These are phyloP conservation scores for Eimeria falciformis DNA, from an alignment of 169 alveolate species.

Conservation along the genomic window DNA sequence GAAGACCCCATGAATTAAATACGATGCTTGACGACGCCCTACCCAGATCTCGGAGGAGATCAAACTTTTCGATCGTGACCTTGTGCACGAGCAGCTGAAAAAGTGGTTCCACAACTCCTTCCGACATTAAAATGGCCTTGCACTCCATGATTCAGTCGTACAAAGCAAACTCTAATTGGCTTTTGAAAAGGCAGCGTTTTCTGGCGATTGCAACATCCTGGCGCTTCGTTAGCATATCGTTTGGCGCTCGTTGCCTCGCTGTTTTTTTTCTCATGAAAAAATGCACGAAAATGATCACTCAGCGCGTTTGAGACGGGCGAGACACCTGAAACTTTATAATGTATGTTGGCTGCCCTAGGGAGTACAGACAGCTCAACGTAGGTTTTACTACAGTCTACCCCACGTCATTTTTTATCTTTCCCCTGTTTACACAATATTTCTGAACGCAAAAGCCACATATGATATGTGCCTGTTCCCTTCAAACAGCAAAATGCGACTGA, in stretches of 20 bases:
- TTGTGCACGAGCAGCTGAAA: constrained; percentile 78
- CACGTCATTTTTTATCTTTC: not conserved
- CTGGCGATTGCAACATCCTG: constrained; percentile 1
- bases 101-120: constrained; percentile 76
- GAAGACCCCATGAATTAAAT: not conserved
- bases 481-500: no score
- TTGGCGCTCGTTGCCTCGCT: no score
- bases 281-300: constrained; percentile 36
- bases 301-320: not conserved
- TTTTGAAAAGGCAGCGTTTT: constrained; percentile 34
- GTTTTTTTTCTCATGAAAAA: not conserved
- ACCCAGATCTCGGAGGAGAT: constrained; percentile 76
- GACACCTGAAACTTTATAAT: constrained; percentile 24
- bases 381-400: not conserved
- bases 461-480: no score
- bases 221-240: not conserved
- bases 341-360: not conserved
- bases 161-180: not conserved
- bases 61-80: constrained; percentile 77
- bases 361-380: constrained; percentile 42
- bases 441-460: no score
- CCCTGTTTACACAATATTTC: not conserved
- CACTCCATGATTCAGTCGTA: constrained; percentile 25
- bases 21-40: not conserved
- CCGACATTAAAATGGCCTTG: constrained; percentile 68